Evolutionary conservation across 169 alveolate genomes (phyloP).

Genomic region (Perkinsus chesapeaki): DNA sequence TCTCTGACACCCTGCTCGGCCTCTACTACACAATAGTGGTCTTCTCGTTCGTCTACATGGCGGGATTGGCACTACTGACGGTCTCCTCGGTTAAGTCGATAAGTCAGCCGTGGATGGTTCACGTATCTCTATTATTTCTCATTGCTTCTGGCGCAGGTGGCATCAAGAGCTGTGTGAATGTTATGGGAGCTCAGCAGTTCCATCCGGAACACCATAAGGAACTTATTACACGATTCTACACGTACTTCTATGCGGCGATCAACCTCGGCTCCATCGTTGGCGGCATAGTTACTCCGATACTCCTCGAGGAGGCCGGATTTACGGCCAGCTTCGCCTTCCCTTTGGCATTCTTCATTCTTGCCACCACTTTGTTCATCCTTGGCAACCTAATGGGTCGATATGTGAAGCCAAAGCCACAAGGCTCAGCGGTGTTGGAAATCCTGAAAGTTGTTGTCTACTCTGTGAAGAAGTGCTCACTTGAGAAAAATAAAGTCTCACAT

Average conservation of each 20-base stretch:
- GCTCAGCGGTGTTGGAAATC: background rate
- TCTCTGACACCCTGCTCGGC: background rate
- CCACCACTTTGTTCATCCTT: background rate
- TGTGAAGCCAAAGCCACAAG: background rate
- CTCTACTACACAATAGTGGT: background rate
- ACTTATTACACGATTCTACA: background rate
- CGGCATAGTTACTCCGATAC: background rate
- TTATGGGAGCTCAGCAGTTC: too few relatives aligned
- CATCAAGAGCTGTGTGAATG: background rate
- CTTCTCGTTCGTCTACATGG: background rate
- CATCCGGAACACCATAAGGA: background rate
- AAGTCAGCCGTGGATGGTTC: background rate
- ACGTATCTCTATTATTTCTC: background rate
- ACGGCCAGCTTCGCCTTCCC: background rate
- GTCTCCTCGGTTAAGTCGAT: background rate
- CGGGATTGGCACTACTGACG: background rate
- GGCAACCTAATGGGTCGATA: background rate
- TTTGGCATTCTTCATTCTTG: background rate
- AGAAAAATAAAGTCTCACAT: background rate
- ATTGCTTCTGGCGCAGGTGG: background rate
- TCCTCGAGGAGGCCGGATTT: background rate
- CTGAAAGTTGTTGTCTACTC: background rate
- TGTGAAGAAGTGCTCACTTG: background rate
- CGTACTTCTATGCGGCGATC: background rate
- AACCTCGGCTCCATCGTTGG: background rate